phyloP scores from a whole-genome alignment of 192 early-diverging fungal genomes.

The Coemansia sp. region DNA sequence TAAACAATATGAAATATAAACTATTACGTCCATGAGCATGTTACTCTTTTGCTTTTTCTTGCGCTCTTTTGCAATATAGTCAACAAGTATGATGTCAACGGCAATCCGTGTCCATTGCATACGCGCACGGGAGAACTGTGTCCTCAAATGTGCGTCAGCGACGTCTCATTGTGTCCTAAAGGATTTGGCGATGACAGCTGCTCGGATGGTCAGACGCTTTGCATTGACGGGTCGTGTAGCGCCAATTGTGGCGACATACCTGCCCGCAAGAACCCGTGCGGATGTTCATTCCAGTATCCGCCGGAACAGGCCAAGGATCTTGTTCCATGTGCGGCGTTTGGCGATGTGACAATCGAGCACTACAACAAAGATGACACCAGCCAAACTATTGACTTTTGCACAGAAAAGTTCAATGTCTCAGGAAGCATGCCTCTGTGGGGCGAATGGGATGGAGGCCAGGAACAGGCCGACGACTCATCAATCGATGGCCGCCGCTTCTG shows the following conservation, averaged over 20 bases:
- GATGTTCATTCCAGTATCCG: constrained; percentile 40
- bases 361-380: constrained; percentile 31
- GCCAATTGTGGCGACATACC: constrained; percentile 40
- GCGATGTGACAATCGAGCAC: constrained; percentile 50
- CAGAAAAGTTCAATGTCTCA: constrained; percentile 28
- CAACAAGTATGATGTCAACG: constrained; percentile 52
- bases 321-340: constrained; percentile 35
- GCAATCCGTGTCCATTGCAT: constrained; percentile 49
- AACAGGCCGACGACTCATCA: constrained; percentile 9
- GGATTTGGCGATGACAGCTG: constrained; percentile 38
- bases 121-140: constrained; percentile 50
- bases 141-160: constrained; percentile 56
- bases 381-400: constrained; percentile 36
- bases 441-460: constrained; percentile 26
- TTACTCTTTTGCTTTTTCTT: not conserved
- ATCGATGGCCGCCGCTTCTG: constrained; percentile 35
- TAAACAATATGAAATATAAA: not conserved
- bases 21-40: not conserved
- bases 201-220: constrained; percentile 45
- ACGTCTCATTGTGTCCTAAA: constrained; percentile 46
- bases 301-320: constrained; percentile 24
- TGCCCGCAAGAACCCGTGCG: constrained; percentile 44
- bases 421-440: constrained; percentile 36
- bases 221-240: constrained; percentile 57
- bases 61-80: constrained; percentile 30